phyloP scores from a whole-genome alignment of 345 rosid species.

The Salix purpurea region DNA sequence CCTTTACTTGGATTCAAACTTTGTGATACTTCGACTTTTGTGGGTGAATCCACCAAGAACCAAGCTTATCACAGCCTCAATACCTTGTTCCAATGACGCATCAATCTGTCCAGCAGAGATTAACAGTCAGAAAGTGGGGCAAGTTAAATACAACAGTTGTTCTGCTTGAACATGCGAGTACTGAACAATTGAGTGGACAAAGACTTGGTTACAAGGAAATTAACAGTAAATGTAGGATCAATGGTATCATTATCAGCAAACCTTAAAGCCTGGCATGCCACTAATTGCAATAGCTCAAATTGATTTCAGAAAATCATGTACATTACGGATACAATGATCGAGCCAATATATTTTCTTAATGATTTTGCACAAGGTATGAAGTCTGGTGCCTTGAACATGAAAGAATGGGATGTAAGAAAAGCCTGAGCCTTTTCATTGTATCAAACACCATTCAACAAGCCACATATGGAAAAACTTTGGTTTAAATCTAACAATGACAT shows the following conservation, averaged over 20 bases:
- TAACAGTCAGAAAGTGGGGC: background rate
- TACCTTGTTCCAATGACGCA: constrained; percentile 61
- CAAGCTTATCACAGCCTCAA: constrained; percentile 58
- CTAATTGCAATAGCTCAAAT: background rate
- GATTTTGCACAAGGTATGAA: background rate
- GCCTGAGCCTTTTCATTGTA: background rate
- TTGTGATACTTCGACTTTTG: constrained; percentile 71
- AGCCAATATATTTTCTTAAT: background rate
- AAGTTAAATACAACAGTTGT: background rate
- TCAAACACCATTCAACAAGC: background rate
- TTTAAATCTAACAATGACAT: background rate
- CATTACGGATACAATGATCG: background rate
- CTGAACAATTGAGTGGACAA: background rate
- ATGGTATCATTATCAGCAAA: background rate
- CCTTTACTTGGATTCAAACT: constrained; percentile 21
- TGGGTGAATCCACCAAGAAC: constrained; percentile 56
- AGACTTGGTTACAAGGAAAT: background rate
- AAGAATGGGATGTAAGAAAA: background rate
- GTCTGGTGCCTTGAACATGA: background rate
- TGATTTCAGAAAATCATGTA: background rate
- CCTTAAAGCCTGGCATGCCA: background rate
- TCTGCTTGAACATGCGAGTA: background rate
- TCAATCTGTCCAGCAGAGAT: constrained; percentile 43
- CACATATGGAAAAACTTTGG: background rate
- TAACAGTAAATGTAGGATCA: background rate